Conservation (phyloP, 805 yeast genomes). For the Ogataea polymorpha region DNA sequence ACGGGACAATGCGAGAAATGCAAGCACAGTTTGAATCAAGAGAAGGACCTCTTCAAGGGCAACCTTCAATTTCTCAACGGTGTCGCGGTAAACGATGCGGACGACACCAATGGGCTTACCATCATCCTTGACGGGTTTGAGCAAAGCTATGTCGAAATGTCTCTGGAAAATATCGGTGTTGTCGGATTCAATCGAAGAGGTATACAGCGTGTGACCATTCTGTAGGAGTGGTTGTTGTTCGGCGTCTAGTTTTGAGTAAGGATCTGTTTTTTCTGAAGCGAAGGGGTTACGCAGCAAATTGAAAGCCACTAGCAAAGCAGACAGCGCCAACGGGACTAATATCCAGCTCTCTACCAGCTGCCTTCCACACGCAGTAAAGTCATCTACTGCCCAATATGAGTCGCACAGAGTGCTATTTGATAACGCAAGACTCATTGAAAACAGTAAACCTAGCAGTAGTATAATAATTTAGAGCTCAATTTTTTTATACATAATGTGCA, state of each 20-base stretch:
- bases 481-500: neutral
- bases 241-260: slow-evolving; percentile 3
- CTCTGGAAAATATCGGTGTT: slow-evolving; percentile 27
- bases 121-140: slow-evolving; percentile 52
- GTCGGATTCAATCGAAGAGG: slow-evolving; percentile 26
- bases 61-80: slow-evolving; percentile 53
- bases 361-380: slow-evolving; percentile 47
- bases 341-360: slow-evolving; percentile 34
- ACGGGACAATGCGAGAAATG: slow-evolving; percentile 33
- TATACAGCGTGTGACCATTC: slow-evolving; percentile 3
- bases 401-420: slow-evolving; percentile 16
- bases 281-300: slow-evolving; percentile 1
- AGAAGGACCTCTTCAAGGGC: slow-evolving; percentile 43
- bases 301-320: slow-evolving; percentile 26
- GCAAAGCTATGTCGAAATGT: slow-evolving; percentile 62
- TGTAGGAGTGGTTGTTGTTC: slow-evolving; percentile 22
- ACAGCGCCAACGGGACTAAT: slow-evolving; percentile 32
- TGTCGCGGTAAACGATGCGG: slow-evolving; percentile 45
- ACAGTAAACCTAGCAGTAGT: neutral
- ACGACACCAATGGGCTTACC: slow-evolving; percentile 60
- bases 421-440: slow-evolving; percentile 1
- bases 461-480: neutral
- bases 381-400: slow-evolving; percentile 36
- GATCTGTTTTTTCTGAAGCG: neutral
- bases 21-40: slow-evolving; percentile 35